Percentiles rank a stretch among this genome's conserved stretches.
Conservation (phyloP, 441 rosid genomes). For the Erysimum cheiri region DNA sequence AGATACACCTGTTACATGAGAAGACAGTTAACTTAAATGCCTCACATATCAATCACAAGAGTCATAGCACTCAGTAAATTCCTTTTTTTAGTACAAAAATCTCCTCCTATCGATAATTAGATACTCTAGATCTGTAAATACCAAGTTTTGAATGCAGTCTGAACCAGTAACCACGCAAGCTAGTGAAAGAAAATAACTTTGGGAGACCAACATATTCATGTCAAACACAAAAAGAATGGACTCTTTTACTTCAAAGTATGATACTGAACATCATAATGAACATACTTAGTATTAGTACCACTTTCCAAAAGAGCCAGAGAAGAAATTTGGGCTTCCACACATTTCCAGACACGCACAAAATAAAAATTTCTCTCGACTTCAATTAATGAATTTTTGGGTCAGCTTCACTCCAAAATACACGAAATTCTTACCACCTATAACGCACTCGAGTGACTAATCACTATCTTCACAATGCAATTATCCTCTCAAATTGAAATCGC, state of each 20-base stretch:
- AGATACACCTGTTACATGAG: slow-evolving; percentile 62
- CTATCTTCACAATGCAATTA: background rate
- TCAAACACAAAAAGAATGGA: background rate
- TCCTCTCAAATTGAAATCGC: slow-evolving; percentile 10
- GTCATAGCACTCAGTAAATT: slow-evolving; percentile 1
- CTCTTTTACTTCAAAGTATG: background rate
- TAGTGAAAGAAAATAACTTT: background rate
- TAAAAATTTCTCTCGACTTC: background rate
- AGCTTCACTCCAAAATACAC: background rate
- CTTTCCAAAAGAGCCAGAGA: background rate
- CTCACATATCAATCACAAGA: slow-evolving; percentile 20
- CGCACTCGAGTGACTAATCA: slow-evolving; percentile 5
- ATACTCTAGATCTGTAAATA: background rate
- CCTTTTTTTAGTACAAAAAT: background rate
- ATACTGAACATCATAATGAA: background rate
- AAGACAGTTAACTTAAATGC: slow-evolving; percentile 13
- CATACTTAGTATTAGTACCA: background rate
- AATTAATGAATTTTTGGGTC: background rate
- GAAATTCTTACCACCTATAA: background rate
- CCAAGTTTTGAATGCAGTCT: background rate
- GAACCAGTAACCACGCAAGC: background rate
- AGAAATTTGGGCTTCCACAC: background rate
- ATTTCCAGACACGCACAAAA: background rate
- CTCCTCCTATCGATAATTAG: background rate
- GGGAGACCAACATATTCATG: slow-evolving; percentile 2